Evolutionary conservation across 768 basidiomycete species (phyloP).

Genomic region (Auricularia sp.): DNA sequence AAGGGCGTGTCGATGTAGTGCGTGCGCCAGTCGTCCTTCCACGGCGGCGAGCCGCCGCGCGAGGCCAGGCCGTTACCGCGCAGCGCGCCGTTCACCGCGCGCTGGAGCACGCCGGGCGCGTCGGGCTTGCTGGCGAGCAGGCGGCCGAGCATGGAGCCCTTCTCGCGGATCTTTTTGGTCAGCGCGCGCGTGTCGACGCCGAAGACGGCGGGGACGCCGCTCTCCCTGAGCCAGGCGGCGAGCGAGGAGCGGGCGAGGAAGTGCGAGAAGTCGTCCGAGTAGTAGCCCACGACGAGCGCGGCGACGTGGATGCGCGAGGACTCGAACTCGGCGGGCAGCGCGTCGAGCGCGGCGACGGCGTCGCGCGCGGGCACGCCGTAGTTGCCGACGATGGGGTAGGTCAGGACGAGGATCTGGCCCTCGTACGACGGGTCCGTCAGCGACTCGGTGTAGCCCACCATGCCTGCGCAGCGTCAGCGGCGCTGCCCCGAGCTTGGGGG

Average conservation of each 20-base stretch:
- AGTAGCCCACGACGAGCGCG: constrained; percentile 85
- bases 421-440: constrained; percentile 98
- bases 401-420: constrained; percentile 94
- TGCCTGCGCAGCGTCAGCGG: constrained; percentile 45
- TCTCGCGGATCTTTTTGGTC: constrained; percentile 92
- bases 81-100: constrained; percentile 23
- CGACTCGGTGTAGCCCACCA: constrained; percentile 98
- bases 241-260: constrained; percentile 85
- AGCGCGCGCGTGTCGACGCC: constrained; percentile 95
- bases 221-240: constrained; percentile 89
- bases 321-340: constrained; percentile 75
- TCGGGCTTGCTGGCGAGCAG: constrained; percentile 57
- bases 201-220: constrained; percentile 86
- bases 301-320: constrained; percentile 90
- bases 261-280: constrained; percentile 90
- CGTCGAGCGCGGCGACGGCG: constrained; percentile 33
- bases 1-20: constrained; percentile 78
- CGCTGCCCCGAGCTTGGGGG: not conserved
- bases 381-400: constrained; percentile 94
- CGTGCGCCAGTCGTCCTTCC: constrained; percentile 60
- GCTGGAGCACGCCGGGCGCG: constrained; percentile 30
- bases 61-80: constrained; percentile 31
- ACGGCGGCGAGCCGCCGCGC: constrained; percentile 44
- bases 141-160: constrained; percentile 86
- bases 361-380: constrained; percentile 86